Base-by-base conservation (phyloP, 768 basidiomycete genomes). In the Mrakia gelida region DNA sequence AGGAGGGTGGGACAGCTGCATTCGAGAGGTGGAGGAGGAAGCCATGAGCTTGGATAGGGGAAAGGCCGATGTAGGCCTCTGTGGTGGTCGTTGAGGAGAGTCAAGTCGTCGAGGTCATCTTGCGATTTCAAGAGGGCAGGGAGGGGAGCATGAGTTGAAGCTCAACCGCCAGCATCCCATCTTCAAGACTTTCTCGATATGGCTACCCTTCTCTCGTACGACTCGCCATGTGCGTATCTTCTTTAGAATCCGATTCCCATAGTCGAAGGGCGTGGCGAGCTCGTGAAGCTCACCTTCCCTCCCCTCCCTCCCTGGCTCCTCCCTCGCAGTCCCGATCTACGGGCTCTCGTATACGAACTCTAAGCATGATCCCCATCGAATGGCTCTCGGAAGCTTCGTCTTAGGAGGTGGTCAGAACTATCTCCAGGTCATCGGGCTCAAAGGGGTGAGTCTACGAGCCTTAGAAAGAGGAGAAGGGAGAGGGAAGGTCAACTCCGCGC, bases 401-500 rank as follows among this genome's bases (percentile, higher is more conserved):
- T n/a, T 73, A 13, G 72, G 56, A 32, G 72, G 72, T 15, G 72
- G 56, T 13, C 52, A 73, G 32, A 73, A 73, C 72, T 73, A 73
- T 38, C 72, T 73, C 3, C 72, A 73, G 34, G 72, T 73, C 34
- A 26, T 73, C 34, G 72, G 72, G 8, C 49, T 30, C 52, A 73
- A 52, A 30, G 28, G 54, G 7, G 72, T 73, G 49, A 56, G 72
- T 73, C 52, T 34, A 1, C 18, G 16, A 52, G 15, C 63, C 32
- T n/a, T n/a, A n/a, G n/a, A 18, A 16, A 23, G 67, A 70, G 4
- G 38, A n/a, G 34, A n/a, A n/a, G n/a, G n/a, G n/a, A n/a, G 41
- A 41, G 32, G 18, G 34, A 28, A 38, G 15, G 34, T 93, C 85
- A 91, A 94, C 78, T 88, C 94, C 71, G 94, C 15, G 88, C 97